These are phyloP conservation scores for Flammula alnicola DNA, from an alignment of 1,284 basidiomycete genomes.

Conservation along the genomic window DNA sequence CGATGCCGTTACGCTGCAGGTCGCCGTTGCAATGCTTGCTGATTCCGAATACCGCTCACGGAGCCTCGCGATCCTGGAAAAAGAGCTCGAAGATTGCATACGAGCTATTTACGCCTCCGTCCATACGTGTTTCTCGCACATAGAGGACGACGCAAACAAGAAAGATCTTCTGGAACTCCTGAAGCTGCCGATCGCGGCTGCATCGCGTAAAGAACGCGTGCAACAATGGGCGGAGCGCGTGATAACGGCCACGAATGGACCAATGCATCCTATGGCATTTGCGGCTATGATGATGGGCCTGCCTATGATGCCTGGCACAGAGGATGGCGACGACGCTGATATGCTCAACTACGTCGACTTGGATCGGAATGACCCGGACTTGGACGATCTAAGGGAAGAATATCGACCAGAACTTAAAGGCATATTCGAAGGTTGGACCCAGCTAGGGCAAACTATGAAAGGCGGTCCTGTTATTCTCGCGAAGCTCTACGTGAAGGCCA, in stretches of 20 bases:
- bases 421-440: conserved; percentile 60
- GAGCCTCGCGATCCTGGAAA: conserved; percentile 50
- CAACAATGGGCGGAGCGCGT: conserved; percentile 58
- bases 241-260: conserved; percentile 41
- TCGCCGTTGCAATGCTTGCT: conserved; percentile 45
- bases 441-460: conserved; percentile 39
- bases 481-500: conserved; percentile 46
- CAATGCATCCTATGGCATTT: conserved; percentile 58
- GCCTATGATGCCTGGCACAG: conserved; percentile 41
- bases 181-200: conserved; percentile 41
- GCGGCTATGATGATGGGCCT: conserved; percentile 74
- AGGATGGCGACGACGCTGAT: conserved; percentile 51
- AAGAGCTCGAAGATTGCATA: conserved; percentile 53
- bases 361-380: conserved; percentile 57
- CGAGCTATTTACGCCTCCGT: conserved; percentile 47
- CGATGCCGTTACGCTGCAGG: conserved; percentile 50
- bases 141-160: conserved; percentile 44
- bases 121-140: conserved; percentile 47
- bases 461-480: conserved; percentile 40
- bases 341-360: conserved; percentile 54
- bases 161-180: conserved; percentile 50
- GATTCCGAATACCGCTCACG: conserved; percentile 34
- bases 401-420: conserved; percentile 58
- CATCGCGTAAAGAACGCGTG: conserved; percentile 48
- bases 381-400: conserved; percentile 63